Evolutionary conservation across 2,329 filamentous ascomycete species (phyloP).

Genomic region (Elsinoe ampelina): DNA sequence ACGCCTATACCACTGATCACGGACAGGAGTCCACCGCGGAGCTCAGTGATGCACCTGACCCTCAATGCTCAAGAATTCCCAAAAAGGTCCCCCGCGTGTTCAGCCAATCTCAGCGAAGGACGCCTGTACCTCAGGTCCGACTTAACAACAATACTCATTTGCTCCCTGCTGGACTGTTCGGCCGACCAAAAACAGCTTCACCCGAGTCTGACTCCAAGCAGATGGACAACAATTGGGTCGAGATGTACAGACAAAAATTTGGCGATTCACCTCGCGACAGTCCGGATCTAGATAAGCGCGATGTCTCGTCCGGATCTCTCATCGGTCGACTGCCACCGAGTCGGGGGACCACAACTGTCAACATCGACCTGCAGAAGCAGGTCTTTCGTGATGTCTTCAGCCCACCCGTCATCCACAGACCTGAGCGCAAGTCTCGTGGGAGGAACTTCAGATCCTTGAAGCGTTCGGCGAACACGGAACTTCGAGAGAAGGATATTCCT

Average conservation of each 20-base stretch:
- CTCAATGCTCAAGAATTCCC: slow-evolving; percentile 12
- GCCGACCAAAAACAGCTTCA: slow-evolving; percentile 18
- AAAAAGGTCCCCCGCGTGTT: slow-evolving; percentile 44
- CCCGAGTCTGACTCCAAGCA: background rate
- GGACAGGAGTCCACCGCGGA: slow-evolving; percentile 20
- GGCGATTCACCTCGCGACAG: slow-evolving; percentile 9
- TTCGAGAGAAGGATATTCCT: background rate
- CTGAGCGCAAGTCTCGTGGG: slow-evolving; percentile 59
- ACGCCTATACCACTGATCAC: slow-evolving; percentile 16
- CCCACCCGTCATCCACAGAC: slow-evolving; percentile 72
- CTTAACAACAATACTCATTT: slow-evolving; percentile 94
- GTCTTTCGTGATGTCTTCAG: slow-evolving; percentile 88
- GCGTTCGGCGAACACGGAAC: background rate
- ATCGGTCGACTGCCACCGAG: slow-evolving; percentile 33
- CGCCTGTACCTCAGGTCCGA: slow-evolving; percentile 74
- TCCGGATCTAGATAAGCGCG: slow-evolving; percentile 2
- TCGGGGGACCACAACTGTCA: slow-evolving; percentile 89
- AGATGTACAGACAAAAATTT: slow-evolving; percentile 10
- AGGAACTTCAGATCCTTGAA: slow-evolving; percentile 53
- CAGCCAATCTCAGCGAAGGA: slow-evolving; percentile 67
- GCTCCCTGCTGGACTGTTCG: slow-evolving; percentile 71
- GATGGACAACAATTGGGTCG: background rate
- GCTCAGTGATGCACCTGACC: slow-evolving; percentile 11
- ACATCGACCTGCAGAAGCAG: slow-evolving; percentile 77
- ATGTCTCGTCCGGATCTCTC: background rate